Evolutionary conservation across 768 basidiomycete genomes (phyloP).

Genomic region (Mycena galopus): DNA sequence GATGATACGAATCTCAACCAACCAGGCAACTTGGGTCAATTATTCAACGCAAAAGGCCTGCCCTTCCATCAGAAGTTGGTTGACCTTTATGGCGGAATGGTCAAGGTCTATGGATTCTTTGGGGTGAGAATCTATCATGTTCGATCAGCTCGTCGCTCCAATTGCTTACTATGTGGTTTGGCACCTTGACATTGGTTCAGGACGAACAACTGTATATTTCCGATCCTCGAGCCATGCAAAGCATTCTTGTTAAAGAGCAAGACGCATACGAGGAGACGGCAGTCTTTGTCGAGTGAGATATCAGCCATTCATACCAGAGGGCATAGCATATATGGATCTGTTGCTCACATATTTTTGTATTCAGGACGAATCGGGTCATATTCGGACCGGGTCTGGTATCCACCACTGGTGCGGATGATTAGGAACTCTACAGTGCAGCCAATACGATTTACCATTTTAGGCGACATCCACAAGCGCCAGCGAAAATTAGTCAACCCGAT

Average conservation of each 20-base stretch:
- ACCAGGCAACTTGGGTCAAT: conserved; percentile 56
- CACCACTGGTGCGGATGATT: conserved; percentile 50
- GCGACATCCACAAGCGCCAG: conserved; percentile 61
- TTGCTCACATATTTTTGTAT: background rate
- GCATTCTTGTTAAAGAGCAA: conserved; percentile 62
- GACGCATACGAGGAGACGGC: conserved; percentile 61
- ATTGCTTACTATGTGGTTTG: background rate
- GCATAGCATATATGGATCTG: background rate
- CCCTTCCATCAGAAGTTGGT: conserved; percentile 55
- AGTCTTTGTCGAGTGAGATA: conserved; percentile 58
- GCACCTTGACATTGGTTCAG: conserved; percentile 47
- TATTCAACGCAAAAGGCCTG: conserved; percentile 59
- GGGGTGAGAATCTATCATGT: conserved; percentile 53
- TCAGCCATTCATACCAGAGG: background rate
- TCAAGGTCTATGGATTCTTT: conserved; percentile 61
- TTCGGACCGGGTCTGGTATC: conserved; percentile 63
- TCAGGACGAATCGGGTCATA: conserved; percentile 58
- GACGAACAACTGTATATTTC: conserved; percentile 63
- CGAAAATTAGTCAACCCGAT: conserved; percentile 63
- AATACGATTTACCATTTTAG: too few species aligned
- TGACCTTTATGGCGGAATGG: conserved; percentile 57
- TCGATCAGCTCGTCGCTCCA: too few species aligned
- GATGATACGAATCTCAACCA: background rate
- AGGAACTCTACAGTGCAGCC: too few species aligned
- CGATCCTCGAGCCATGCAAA: conserved; percentile 63